These are phyloP conservation scores for Ogataea pignaliae DNA, from an alignment of 805 yeast species.

Conservation along the genomic window DNA sequence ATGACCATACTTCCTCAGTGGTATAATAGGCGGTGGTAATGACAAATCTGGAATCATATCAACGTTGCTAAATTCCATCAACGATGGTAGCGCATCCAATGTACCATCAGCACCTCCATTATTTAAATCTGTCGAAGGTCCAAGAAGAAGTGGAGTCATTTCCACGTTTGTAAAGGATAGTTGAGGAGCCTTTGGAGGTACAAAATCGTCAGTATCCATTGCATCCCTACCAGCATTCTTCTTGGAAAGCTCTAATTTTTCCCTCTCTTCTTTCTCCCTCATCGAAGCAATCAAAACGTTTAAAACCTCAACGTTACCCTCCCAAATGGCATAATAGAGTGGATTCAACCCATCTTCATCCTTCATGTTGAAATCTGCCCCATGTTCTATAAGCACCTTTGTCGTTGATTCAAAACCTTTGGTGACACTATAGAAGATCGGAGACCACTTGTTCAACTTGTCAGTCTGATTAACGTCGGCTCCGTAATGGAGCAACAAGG, in stretches of 20 bases:
- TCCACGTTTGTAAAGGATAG: slow-evolving; percentile 7
- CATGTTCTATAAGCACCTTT: slow-evolving; percentile 60
- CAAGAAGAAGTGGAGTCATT: no score
- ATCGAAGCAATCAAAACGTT: slow-evolving; percentile 51
- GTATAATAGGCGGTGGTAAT: slow-evolving; percentile 94
- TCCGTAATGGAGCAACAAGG: slow-evolving; percentile 64
- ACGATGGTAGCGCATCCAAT: slow-evolving; percentile 5
- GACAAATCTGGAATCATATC: slow-evolving; percentile 87
- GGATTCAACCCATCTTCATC: slow-evolving; percentile 84
- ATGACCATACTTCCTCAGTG: slow-evolving; percentile 91
- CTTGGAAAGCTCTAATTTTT: not conserved
- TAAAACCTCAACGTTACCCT: slow-evolving; percentile 82
- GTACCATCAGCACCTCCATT: slow-evolving; percentile 1
- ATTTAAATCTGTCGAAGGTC: no score
- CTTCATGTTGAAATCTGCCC: slow-evolving; percentile 62
- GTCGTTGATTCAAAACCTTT: slow-evolving; percentile 78
- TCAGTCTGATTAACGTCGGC: slow-evolving; percentile 76
- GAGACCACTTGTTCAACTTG: slow-evolving; percentile 89
- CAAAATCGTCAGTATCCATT: not conserved
- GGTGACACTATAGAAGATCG: slow-evolving; percentile 83
- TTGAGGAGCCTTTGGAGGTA: slow-evolving; percentile 17
- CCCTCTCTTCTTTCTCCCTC: slow-evolving; percentile 5
- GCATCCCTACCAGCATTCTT: no score
- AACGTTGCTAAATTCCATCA: slow-evolving; percentile 32
- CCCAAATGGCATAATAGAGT: slow-evolving; percentile 86